Percentiles rank a stretch among this genome's conserved stretches.
phyloP scores from a whole-genome alignment of 495 filamentous ascomycete species.

The Penicillium antarcticum region DNA sequence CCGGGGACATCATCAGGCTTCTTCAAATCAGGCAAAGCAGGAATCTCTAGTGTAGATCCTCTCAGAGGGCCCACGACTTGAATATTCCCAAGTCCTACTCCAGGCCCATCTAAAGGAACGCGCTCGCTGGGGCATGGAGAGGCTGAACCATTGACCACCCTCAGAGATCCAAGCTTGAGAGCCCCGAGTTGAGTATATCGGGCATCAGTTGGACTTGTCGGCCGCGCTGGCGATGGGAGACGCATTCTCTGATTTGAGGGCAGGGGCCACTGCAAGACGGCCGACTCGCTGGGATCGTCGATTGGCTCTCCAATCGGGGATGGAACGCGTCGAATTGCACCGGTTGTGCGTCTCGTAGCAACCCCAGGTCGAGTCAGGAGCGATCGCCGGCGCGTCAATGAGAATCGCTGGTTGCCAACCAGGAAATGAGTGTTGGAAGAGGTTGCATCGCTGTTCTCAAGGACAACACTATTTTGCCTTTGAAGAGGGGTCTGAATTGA shows the following conservation, averaged over 20 bases:
- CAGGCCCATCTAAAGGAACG: conserved; percentile 16
- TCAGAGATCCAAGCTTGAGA: conserved; percentile 46
- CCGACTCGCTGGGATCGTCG: conserved; percentile 9
- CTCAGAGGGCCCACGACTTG: conserved; percentile 4
- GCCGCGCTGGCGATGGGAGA: conserved; percentile 13
- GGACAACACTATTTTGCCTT: conserved; percentile 22
- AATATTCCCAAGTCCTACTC: conserved; percentile 13
- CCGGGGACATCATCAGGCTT: conserved; percentile 27
- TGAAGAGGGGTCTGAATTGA: conserved; percentile 30
- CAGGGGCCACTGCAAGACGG: conserved; percentile 17
- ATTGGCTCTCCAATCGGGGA: conserved; percentile 24
- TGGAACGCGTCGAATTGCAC: conserved; percentile 18
- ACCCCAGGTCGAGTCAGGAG: conserved; percentile 46
- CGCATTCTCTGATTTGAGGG: conserved; percentile 11
- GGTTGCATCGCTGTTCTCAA: conserved; percentile 26
- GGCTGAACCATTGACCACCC: conserved; percentile 45
- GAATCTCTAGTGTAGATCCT: conserved; percentile 18
- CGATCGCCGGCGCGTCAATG: conserved; percentile 46
- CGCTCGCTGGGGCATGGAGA: conserved; percentile 44
- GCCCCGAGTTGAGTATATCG: conserved; percentile 49
- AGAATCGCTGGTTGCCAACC: conserved; percentile 36
- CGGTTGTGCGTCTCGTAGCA: conserved; percentile 41
- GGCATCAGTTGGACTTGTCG: conserved; percentile 40
- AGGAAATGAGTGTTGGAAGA: conserved; percentile 39
- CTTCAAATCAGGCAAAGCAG: conserved; percentile 9